These are phyloP conservation scores for Podosphaera fusca DNA, from an alignment of 2,329 filamentous ascomycete genomes.

Conservation along the genomic window DNA sequence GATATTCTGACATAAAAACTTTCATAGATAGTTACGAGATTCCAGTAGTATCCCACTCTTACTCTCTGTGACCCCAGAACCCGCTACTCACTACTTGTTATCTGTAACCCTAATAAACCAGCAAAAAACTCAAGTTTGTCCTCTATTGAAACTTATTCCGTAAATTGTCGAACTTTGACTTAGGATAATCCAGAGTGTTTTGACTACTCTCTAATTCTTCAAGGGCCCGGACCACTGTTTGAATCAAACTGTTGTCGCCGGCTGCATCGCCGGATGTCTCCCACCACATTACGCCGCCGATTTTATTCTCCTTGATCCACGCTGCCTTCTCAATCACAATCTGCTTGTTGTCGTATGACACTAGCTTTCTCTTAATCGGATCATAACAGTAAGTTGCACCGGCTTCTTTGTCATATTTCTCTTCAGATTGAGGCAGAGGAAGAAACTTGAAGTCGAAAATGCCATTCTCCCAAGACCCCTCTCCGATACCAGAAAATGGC, in stretches of 20 bases:
- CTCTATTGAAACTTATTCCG: slow-evolving; percentile 15
- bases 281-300: slow-evolving; percentile 85
- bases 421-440: slow-evolving; percentile 41
- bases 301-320: slow-evolving; percentile 39
- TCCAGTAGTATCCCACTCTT: too few relatives aligned
- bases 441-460: slow-evolving; percentile 78
- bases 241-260: slow-evolving; percentile 44
- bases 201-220: slow-evolving; percentile 28
- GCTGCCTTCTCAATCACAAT: slow-evolving; percentile 47
- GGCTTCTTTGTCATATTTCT: slow-evolving; percentile 36
- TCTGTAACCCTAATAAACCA: too few relatives aligned
- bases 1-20: too few relatives aligned
- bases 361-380: slow-evolving; percentile 34
- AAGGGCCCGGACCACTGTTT: slow-evolving; percentile 33
- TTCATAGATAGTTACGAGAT: too few relatives aligned
- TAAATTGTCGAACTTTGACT: slow-evolving; percentile 49
- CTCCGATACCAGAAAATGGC: slow-evolving; percentile 47
- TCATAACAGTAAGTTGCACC: slow-evolving; percentile 64
- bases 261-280: slow-evolving; percentile 60
- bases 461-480: slow-evolving; percentile 65
- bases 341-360: slow-evolving; percentile 54
- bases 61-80: too few relatives aligned
- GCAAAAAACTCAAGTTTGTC: too few relatives aligned
- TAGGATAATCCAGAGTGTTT: slow-evolving; percentile 41
- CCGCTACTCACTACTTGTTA: too few relatives aligned